Evolutionary conservation across 495 filamentous ascomycete genomes (phyloP).

Genomic region (Hyaloscypha variabilis): DNA sequence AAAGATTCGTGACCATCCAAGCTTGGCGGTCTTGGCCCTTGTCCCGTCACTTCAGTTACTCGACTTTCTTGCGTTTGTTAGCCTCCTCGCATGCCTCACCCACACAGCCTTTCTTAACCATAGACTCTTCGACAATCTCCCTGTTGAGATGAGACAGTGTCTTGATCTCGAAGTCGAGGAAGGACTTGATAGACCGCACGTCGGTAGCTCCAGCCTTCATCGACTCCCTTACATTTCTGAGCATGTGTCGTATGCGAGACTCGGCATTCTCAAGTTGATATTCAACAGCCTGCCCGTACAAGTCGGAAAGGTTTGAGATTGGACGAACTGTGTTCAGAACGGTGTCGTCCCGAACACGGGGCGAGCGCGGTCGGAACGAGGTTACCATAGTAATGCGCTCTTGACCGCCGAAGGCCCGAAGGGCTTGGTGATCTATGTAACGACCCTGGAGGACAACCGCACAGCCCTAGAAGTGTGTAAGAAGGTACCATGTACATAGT

Average conservation of each 20-base stretch:
- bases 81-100: constrained; percentile 27
- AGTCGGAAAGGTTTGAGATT: constrained; percentile 64
- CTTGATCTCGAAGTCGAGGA: constrained; percentile 32
- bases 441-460: constrained; percentile 71
- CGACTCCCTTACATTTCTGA: constrained; percentile 45
- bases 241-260: constrained; percentile 51
- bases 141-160: constrained; percentile 47
- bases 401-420: constrained; percentile 61
- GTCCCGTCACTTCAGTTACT: neutral
- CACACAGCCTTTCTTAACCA: constrained; percentile 46
- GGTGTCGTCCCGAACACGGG: constrained; percentile 64
- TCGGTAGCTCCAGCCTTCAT: constrained; percentile 44
- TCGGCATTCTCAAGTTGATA: constrained; percentile 74
- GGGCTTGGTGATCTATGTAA: constrained; percentile 72
- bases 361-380: constrained; percentile 65
- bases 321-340: constrained; percentile 67
- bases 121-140: constrained; percentile 55
- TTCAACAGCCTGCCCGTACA: constrained; percentile 72
- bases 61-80: constrained; percentile 19
- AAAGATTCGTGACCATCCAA: constrained; percentile 4
- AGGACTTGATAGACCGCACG: constrained; percentile 31
- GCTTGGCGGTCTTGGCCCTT: neutral
- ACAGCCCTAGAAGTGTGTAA: constrained; percentile 51
- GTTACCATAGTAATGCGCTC: constrained; percentile 77
- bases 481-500: neutral